Percentiles rank a stretch among this genome's conserved stretches.
Conservation (phyloP, 2,329 filamentous ascomycete species). For the Bipolaris oryzae region DNA sequence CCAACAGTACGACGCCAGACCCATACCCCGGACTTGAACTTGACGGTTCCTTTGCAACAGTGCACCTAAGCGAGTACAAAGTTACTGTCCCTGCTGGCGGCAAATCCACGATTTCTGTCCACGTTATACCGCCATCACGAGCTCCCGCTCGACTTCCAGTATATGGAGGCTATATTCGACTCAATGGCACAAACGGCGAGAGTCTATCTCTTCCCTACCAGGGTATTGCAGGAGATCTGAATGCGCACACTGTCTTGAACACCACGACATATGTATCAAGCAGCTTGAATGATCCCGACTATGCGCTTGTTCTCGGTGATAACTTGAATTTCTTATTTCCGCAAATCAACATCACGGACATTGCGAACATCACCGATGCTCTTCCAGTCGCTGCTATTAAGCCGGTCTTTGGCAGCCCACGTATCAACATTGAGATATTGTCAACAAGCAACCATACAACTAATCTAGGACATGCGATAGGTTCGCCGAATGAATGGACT, state of each 20-base stretch:
- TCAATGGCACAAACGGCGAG: conserved; percentile 3
- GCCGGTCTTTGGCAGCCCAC: neutral
- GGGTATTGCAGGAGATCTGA: neutral
- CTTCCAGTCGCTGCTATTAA: neutral
- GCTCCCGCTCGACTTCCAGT: neutral
- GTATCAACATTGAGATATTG: neutral
- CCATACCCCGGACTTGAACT: neutral
- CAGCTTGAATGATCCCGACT: no score
- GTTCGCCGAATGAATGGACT: neutral
- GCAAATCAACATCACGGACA: neutral
- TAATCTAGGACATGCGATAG: neutral
- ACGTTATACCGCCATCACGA: neutral
- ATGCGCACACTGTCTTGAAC: neutral
- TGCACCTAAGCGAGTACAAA: neutral
- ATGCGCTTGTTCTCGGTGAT: neutral
- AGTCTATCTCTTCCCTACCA: neutral
- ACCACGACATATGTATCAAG: neutral
- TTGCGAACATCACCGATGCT: neutral
- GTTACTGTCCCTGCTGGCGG: neutral
- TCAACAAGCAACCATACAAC: neutral
- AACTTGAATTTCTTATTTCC: neutral
- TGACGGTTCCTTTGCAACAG: neutral
- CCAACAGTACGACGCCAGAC: neutral
- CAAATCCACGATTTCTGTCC: neutral
- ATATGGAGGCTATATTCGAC: neutral